Conservation (phyloP, 768 basidiomycete genomes). For the Hericium coralloides region DNA sequence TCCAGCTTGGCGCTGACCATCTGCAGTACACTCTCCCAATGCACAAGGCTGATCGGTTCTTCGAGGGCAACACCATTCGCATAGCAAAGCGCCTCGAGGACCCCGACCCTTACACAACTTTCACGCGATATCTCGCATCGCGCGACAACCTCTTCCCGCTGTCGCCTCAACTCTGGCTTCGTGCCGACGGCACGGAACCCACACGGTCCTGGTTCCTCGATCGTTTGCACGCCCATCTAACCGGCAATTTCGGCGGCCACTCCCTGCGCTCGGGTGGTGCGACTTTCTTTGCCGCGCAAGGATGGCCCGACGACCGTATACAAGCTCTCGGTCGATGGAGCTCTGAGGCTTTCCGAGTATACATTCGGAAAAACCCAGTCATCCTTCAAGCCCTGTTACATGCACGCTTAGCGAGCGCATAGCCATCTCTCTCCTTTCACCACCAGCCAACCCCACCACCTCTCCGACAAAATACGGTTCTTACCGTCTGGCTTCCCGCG, state of each 20-base stretch:
- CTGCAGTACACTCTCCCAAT: slow-evolving; percentile 21
- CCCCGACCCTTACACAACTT: not conserved
- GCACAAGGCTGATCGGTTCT: slow-evolving; percentile 31
- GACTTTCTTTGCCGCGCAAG: slow-evolving; percentile 25
- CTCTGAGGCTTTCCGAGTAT: slow-evolving; percentile 26
- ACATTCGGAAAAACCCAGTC: slow-evolving; percentile 31
- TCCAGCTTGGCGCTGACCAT: not conserved
- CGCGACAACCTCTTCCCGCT: not conserved
- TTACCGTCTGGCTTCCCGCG: too few relatives aligned
- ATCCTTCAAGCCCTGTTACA: too few relatives aligned
- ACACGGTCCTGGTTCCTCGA: slow-evolving; percentile 26
- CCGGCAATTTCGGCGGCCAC: not conserved
- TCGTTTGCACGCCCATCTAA: too few relatives aligned
- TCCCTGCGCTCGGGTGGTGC: slow-evolving; percentile 32
- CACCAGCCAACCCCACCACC: too few relatives aligned
- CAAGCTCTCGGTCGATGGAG: slow-evolving; percentile 32
- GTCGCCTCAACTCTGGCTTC: slow-evolving; percentile 27
- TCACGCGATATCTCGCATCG: slow-evolving; percentile 13
- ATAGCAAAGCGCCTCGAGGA: not conserved
- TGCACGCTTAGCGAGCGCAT: too few relatives aligned
- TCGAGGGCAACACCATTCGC: slow-evolving; percentile 11
- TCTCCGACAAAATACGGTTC: too few relatives aligned
- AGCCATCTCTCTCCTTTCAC: too few relatives aligned
- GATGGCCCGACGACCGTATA: slow-evolving; percentile 23
- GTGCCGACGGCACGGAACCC: slow-evolving; percentile 22